A percentile compares a stretch with the other conserved stretches of the same genome.
Evolutionary conservation across 768 basidiomycete species (phyloP).

Genomic region (Trametes cinnabarina): DNA sequence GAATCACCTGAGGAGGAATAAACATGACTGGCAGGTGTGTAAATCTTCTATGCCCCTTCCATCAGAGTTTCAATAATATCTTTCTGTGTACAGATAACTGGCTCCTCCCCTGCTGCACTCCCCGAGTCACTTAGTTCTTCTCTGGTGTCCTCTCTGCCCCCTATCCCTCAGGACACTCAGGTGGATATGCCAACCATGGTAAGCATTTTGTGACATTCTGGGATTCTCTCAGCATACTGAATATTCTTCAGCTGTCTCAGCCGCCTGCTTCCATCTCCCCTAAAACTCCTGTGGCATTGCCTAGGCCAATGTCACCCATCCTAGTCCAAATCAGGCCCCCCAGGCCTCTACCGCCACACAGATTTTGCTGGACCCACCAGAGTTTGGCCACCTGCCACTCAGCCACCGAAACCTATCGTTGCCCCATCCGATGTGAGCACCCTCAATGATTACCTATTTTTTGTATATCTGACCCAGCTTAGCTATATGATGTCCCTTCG

Average conservation of each 20-base stretch:
- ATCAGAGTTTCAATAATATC: no score
- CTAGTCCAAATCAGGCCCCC: background rate
- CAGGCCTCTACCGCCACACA: background rate
- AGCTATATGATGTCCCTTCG: slow-evolving; percentile 1
- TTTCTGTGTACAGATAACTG: no score
- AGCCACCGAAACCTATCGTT: no score
- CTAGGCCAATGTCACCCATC: background rate
- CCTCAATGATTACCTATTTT: background rate
- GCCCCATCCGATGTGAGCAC: background rate
- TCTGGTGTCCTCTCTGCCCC: no score
- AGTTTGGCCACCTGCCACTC: background rate
- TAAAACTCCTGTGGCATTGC: background rate
- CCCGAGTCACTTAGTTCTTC: no score
- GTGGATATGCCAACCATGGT: background rate
- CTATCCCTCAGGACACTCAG: no score
- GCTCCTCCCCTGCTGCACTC: no score
- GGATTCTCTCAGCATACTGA: background rate
- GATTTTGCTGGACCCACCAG: background rate
- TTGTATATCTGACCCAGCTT: background rate
- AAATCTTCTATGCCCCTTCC: background rate
- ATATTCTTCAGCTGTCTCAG: background rate
- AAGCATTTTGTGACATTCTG: background rate
- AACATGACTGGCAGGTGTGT: background rate
- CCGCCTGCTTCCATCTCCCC: background rate
- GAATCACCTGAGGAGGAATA: background rate